Evolutionary conservation across 257 asterid genomes (phyloP), one percentile per base, ranked within the genome.

Genomic region (Fraxinus pennsylvanica): DNA sequence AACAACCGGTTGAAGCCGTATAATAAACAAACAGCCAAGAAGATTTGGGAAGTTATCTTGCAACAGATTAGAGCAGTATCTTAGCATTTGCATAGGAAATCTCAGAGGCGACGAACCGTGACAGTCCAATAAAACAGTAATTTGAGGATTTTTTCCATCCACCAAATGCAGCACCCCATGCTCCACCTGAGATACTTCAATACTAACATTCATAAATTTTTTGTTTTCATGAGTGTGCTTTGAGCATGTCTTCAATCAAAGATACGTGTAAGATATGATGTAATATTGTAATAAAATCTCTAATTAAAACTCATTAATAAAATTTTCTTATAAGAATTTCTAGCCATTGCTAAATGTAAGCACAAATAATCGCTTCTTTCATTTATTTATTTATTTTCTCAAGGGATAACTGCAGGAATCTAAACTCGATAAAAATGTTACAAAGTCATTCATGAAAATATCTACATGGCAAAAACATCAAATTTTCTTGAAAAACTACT

Each of bases 181-280:
- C 85, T 96, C 98, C 82, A 96, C 95, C 94, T 96, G 99, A 80
- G 99, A 96, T 57, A 96, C 99, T 96, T 76, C 94, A 93, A 76
- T 70, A 79, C 75, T 80, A 84, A 72, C 61, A 78, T 78, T 52
- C 65, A 39, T 83, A 29, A 80, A 80, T 81, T 75, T 57, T 65
- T 25, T 67, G 57, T 50, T 72, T 71, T 71, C 38, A 38, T 72
- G 54, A 76, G 78, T 68, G 33, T 73, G 52, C 33, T 17, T 47
- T 69, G 43, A 68, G 76, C 72, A 81, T 22, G 27, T 22, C 70
- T 30, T 22, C 22, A 13, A 45, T 68, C 36, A 70, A 71, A 43
- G 43, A 36, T n/a, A 70, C 36, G 47, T n/a, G 41, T 27, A 30
- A 54, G 35, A 74, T 38, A 75, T 13, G 75, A 50, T 61, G 41